Percentiles rank a stretch among this genome's conserved stretches.
Conservation (phyloP, 208 protist species). For the Entamoeba histolytica region DNA sequence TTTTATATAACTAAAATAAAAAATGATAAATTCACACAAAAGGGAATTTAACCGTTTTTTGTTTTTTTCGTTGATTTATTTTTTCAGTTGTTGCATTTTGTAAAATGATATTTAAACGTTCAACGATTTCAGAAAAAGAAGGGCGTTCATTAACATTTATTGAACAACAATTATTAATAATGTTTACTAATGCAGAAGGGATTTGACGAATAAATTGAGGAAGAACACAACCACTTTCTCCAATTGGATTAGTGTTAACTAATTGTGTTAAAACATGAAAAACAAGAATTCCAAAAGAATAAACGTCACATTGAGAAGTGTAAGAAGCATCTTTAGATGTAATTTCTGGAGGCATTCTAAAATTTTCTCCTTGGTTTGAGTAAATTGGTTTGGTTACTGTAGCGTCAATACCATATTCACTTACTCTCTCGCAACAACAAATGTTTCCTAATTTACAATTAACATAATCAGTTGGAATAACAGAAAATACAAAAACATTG, state of each 20-base stretch:
- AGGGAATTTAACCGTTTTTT: background rate
- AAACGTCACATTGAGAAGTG: background rate
- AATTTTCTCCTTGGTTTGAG: background rate
- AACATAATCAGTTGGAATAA: background rate
- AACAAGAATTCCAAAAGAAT: background rate
- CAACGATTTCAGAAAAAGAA: background rate
- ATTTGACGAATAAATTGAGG: background rate
- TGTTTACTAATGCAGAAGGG: background rate
- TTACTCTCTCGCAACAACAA: background rate
- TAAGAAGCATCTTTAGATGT: background rate
- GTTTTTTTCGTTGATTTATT: background rate
- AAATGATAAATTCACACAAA: background rate
- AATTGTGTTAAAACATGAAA: background rate
- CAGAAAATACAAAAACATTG: background rate
- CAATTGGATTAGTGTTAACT: background rate
- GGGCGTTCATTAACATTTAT: background rate
- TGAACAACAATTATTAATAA: background rate
- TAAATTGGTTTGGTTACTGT: background rate
- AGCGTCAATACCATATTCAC: background rate
- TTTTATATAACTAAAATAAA: too few species aligned
- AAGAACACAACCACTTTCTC: background rate
- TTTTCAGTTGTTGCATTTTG: background rate
- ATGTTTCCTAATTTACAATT: background rate
- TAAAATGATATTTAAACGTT: background rate
- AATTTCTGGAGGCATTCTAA: background rate